These are phyloP conservation scores for Phytophthora fragariaefolia DNA, from an alignment of 352 stramenopile species.

Conservation along the genomic window DNA sequence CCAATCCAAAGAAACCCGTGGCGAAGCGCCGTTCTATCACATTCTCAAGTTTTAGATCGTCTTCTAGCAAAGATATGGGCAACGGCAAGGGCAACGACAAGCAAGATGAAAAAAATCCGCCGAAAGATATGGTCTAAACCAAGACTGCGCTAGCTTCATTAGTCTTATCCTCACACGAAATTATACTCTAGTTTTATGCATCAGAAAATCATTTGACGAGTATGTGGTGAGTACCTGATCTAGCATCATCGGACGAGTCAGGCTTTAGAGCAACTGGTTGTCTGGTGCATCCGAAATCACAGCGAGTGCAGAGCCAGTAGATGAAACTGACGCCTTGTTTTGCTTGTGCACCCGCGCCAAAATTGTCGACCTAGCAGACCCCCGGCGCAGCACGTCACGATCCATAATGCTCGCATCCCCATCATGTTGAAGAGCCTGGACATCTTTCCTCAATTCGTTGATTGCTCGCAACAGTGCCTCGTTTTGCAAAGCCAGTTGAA, in stretches of 20 bases:
- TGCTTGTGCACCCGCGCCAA: slow-evolving; percentile 11
- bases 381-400: slow-evolving; percentile 14
- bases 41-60: slow-evolving; percentile 63
- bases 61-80: slow-evolving; percentile 30
- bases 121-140: slow-evolving; percentile 29
- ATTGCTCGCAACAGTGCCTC: slow-evolving; percentile 55
- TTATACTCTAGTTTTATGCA: slow-evolving; percentile 22
- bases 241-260: too few species aligned
- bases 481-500: slow-evolving; percentile 67
- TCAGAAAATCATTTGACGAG: background rate
- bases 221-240: too few species aligned
- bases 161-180: slow-evolving; percentile 21
- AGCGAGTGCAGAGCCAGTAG: slow-evolving; percentile 4
- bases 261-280: slow-evolving; percentile 18
- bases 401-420: slow-evolving; percentile 8
- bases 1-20: slow-evolving; percentile 51
- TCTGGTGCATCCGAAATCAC: slow-evolving; percentile 11
- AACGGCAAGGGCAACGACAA: slow-evolving; percentile 32
- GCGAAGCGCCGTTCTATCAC: slow-evolving; percentile 80
- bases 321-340: slow-evolving; percentile 3
- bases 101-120: slow-evolving; percentile 20
- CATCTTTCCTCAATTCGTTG: slow-evolving; percentile 48
- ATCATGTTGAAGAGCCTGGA: slow-evolving; percentile 31
- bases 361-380: background rate
- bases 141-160: slow-evolving; percentile 3